These are phyloP conservation scores for Aureobasidium leucospermi DNA, from an alignment of 2,329 filamentous ascomycete genomes.

Conservation along the genomic window DNA sequence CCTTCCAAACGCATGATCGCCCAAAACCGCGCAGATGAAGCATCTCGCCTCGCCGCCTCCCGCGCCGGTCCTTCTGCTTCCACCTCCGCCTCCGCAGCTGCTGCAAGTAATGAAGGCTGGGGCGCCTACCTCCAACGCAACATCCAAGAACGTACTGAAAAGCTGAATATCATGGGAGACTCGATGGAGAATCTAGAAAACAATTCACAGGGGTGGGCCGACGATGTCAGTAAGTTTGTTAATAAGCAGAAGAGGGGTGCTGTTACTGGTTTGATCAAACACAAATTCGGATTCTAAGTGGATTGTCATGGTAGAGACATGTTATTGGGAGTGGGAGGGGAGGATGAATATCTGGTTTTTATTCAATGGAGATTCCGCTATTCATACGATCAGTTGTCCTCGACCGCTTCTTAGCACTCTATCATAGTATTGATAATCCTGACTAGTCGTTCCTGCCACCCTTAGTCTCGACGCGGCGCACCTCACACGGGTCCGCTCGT, in stretches of 20 bases:
- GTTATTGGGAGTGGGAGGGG: not conserved
- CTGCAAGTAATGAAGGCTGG: constrained; percentile 52
- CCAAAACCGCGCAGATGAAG: constrained; percentile 67
- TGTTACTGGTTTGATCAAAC: constrained; percentile 15
- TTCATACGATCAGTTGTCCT: no score
- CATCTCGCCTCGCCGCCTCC: constrained; percentile 33
- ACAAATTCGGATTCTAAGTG: constrained; percentile 15
- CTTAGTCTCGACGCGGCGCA: no score
- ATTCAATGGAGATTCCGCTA: no score
- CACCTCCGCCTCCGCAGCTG: constrained; percentile 25
- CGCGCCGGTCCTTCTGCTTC: constrained; percentile 23
- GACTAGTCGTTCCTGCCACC: no score
- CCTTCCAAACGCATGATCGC: constrained; percentile 82
- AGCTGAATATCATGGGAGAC: constrained; percentile 73
- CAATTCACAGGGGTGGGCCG: constrained; percentile 74
- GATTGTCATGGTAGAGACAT: no score
- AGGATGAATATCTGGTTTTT: not conserved
- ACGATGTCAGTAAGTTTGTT: constrained; percentile 83
- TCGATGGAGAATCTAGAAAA: constrained; percentile 76
- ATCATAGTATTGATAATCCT: no score
- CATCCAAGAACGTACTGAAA: constrained; percentile 84
- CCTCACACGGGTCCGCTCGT: no score
- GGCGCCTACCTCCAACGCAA: constrained; percentile 78
- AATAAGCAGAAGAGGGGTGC: constrained; percentile 74
- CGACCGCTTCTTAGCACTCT: no score